These are phyloP conservation scores for Podila epigama DNA, from an alignment of 192 early-diverging fungal genomes.

Conservation along the genomic window DNA sequence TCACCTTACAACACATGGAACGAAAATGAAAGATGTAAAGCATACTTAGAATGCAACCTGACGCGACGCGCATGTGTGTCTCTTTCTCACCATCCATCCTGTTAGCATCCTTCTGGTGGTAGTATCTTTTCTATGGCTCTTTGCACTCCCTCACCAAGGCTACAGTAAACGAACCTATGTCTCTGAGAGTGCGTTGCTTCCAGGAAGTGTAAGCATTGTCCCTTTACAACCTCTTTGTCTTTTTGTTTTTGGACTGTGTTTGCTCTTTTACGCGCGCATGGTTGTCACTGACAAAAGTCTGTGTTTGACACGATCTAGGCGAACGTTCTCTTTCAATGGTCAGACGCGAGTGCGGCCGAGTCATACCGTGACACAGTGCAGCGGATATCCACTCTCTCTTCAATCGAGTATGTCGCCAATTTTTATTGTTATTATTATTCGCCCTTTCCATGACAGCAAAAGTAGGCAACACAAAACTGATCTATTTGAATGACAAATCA, in stretches of 20 bases:
- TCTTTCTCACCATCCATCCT: not conserved
- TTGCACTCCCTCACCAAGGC: constrained; percentile 66
- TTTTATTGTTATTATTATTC: no score
- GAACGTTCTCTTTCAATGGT: constrained; percentile 58
- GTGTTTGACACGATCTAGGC: constrained; percentile 51
- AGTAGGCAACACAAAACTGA: no score
- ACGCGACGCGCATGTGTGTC: no score
- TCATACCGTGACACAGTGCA: constrained; percentile 50
- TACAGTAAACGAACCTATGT: constrained; percentile 73
- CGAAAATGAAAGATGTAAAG: no score
- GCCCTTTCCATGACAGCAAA: no score
- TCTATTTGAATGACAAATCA: no score
- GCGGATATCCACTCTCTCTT: constrained; percentile 36
- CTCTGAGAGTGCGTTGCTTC: constrained; percentile 82
- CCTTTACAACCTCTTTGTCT: not conserved
- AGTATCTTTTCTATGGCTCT: constrained; percentile 67
- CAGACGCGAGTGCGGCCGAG: constrained; percentile 53
- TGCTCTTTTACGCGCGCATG: no score
- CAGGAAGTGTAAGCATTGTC: constrained; percentile 62
- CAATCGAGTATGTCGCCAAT: constrained; percentile 30
- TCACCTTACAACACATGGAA: not conserved
- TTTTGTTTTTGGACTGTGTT: no score
- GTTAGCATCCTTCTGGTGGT: constrained; percentile 65
- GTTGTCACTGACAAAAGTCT: no score
- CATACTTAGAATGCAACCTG: no score